Evolutionary conservation across 352 stramenopile genomes (phyloP).

Genomic region (Globisporangium parvum): DNA sequence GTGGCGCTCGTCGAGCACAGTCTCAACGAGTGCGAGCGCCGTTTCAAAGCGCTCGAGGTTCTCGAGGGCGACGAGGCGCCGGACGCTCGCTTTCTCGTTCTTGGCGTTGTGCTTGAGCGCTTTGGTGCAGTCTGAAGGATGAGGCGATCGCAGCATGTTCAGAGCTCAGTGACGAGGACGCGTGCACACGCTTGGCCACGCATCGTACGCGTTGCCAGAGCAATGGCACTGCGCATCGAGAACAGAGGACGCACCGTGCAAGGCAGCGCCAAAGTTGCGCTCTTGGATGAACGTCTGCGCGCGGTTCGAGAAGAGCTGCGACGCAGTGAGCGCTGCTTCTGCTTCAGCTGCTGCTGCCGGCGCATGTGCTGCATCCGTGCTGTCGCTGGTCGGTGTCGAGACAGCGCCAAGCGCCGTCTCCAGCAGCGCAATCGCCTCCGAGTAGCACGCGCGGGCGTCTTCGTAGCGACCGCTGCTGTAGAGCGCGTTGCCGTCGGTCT

Average conservation of each 20-base stretch:
- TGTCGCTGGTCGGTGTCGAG: too few relatives aligned
- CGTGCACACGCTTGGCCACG: neutral
- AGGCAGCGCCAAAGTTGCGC: constrained; percentile 54
- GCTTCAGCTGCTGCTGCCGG: too few relatives aligned
- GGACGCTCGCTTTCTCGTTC: constrained; percentile 66
- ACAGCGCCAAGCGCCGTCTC: too few relatives aligned
- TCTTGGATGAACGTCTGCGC: constrained; percentile 67
- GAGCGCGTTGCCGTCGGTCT: too few relatives aligned
- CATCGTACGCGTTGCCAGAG: too few relatives aligned
- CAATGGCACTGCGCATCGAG: too few relatives aligned
- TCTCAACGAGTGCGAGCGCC: constrained; percentile 39
- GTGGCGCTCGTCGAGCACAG: constrained; percentile 25
- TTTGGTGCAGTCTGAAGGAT: constrained; percentile 33
- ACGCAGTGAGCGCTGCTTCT: too few relatives aligned
- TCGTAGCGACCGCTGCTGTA: constrained; percentile 51
- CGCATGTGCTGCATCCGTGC: too few relatives aligned
- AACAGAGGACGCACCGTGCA: constrained; percentile 29
- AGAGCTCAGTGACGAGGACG: too few relatives aligned
- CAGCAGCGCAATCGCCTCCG: constrained; percentile 33
- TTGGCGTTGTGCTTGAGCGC: constrained; percentile 42
- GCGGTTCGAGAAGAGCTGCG: too few relatives aligned
- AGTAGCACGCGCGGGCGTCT: constrained; percentile 45
- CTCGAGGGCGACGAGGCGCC: constrained; percentile 54
- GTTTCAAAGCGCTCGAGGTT: constrained; percentile 78
- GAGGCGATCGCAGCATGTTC: too few relatives aligned